phyloP scores from a whole-genome alignment of 148 eudicot genomes.

The Rhododendron molle region DNA sequence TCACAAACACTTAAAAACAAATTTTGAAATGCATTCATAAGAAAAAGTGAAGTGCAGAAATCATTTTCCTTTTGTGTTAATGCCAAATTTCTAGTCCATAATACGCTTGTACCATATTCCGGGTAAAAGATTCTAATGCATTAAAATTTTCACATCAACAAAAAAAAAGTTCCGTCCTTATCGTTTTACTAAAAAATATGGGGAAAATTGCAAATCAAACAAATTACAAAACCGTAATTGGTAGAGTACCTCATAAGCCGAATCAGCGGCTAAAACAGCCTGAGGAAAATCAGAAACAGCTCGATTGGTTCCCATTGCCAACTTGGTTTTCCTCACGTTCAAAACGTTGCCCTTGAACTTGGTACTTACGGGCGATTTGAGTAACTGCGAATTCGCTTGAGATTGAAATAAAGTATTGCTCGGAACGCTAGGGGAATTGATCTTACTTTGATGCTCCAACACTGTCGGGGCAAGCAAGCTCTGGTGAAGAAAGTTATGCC shows the following conservation, averaged over 20 bases:
- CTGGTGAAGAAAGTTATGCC: slow-evolving; percentile 48
- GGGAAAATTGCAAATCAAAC: not conserved
- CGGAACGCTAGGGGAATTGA: slow-evolving; percentile 36
- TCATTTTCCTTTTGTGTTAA: too few relatives aligned
- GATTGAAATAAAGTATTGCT: slow-evolving; percentile 45
- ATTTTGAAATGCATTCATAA: too few relatives aligned
- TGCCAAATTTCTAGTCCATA: too few relatives aligned
- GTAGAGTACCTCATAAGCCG: slow-evolving; percentile 48
- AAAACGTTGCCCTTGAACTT: slow-evolving; percentile 43
- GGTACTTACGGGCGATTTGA: slow-evolving; percentile 39
- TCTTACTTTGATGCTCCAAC: slow-evolving; percentile 49
- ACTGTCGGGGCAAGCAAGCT: slow-evolving; percentile 45
- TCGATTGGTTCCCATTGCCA: slow-evolving; percentile 31
- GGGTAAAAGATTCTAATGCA: too few relatives aligned
- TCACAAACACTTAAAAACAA: too few relatives aligned
- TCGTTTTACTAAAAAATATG: too few relatives aligned
- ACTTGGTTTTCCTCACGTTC: slow-evolving; percentile 22
- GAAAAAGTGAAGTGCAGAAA: too few relatives aligned
- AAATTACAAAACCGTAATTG: too few relatives aligned
- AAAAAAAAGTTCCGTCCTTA: too few relatives aligned
- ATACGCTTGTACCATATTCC: too few relatives aligned
- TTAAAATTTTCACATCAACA: too few relatives aligned
- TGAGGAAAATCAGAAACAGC: slow-evolving; percentile 33
- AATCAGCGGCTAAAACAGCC: slow-evolving; percentile 60
- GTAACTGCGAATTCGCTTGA: slow-evolving; percentile 41